Conservation (phyloP, 257 asterid species). For the Ophiorrhiza pumila region DNA sequence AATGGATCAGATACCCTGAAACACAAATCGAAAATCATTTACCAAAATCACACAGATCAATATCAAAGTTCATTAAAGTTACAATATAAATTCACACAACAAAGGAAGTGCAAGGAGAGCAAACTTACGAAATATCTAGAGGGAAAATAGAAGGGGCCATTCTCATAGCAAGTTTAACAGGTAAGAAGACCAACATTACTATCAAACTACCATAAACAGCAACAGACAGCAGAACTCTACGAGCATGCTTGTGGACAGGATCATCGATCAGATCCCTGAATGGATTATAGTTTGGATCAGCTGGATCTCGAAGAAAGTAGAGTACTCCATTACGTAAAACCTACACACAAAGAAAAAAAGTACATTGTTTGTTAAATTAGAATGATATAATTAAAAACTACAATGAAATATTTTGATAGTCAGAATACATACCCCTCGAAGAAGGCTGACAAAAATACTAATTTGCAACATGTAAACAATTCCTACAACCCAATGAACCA, state of each 20-base stretch:
- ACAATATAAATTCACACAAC: neutral
- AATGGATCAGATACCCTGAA: slow-evolving; percentile 95
- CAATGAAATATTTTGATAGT: neutral
- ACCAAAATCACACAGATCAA: neutral
- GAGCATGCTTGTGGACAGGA: slow-evolving; percentile 99
- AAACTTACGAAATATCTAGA: slow-evolving; percentile 91
- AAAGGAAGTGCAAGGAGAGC: neutral
- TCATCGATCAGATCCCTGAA: slow-evolving; percentile 97
- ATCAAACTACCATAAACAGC: slow-evolving; percentile 96
- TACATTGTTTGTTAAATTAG: slow-evolving; percentile 6
- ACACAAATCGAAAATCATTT: slow-evolving; percentile 4
- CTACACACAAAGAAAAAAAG: slow-evolving; percentile 36
- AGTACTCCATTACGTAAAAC: slow-evolving; percentile 95
- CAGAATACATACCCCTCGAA: slow-evolving; percentile 73
- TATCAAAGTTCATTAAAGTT: neutral
- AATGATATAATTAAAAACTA: slow-evolving; percentile 1
- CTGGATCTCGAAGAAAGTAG: slow-evolving; percentile 97
- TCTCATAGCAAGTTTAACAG: slow-evolving; percentile 95
- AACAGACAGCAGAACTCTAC: slow-evolving; percentile 90
- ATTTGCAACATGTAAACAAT: slow-evolving; percentile 97
- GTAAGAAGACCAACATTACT: slow-evolving; percentile 94
- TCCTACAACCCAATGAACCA: slow-evolving; percentile 98
- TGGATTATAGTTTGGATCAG: slow-evolving; percentile 98
- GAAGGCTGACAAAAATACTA: slow-evolving; percentile 99
- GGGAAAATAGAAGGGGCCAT: slow-evolving; percentile 89